Base-by-base conservation (phyloP, 306 rosid species). In the Acacia acuminata region DNA sequence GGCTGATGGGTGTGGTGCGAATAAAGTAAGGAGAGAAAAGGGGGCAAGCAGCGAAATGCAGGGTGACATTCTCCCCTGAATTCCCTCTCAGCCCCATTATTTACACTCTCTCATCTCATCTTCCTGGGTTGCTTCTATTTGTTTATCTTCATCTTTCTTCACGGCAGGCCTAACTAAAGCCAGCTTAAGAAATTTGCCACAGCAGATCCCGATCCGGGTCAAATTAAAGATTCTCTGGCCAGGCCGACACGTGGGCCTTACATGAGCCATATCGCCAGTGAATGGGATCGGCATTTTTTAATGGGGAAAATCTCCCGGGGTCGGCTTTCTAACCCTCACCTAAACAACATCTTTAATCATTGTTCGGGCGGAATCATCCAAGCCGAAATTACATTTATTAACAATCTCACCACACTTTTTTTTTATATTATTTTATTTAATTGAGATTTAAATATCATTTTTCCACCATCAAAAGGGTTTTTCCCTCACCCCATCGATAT, bases 221-320 rank as follows among this genome's bases (percentile, higher is more conserved):
- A 50, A 73, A 73, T 63, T 30, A 1, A 30, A 30, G 32, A 73
- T 73, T 73, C 61, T 48, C 64, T 27, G 20, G 5, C 10, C 24
- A 14, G 44, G 5, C 77, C 77, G 45, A 73, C 77, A 73, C 63
- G 19, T 73, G 77, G 77, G 77, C 63, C 77, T 48, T 47, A 64
- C 30, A 1, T 27, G 32, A 30, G 32, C 32, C 1, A 30, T 30
- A 30, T 32, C 36, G 36, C 36, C 4, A 32, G 36, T 0, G 4
- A 32, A 32, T 3, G 36, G 36, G 3, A 32, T 32, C 2, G 34
- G 36, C 36, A 32, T 32, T 32, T 40, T 72, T 47, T 25, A 20
- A 10, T 24, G 8, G 32, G 53, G 15, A 48, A 50, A 24, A 73
- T 19, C 22, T 17, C 27, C 43, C 0, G 9, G 20, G 30, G 17